Conservation (phyloP, 371 early-diverging fungal genomes). For the Chytridiales sp. region DNA sequence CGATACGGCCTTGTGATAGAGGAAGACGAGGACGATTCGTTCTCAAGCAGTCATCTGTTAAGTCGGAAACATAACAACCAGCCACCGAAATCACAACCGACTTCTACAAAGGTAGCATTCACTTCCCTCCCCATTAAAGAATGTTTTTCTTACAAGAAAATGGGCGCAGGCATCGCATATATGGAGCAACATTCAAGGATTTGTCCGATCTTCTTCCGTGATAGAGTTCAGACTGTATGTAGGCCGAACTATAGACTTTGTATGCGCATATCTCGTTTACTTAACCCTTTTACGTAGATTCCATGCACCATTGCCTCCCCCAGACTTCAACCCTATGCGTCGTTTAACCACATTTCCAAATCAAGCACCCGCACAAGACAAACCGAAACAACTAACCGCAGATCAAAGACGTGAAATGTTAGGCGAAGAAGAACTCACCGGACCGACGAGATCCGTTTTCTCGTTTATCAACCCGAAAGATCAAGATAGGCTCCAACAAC, state of each 20-base stretch:
- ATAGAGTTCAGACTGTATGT: too few species aligned
- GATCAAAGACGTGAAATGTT: conserved; percentile 66
- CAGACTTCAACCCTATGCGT: conserved; percentile 14
- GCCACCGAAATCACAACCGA: conserved; percentile 2
- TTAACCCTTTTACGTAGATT: too few species aligned
- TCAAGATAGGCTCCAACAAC: conserved; percentile 63
- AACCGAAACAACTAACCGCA: conserved; percentile 35
- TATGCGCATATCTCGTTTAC: too few species aligned
- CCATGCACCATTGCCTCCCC: conserved; percentile 30
- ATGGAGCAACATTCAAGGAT: too few species aligned
- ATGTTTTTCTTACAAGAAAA: too few species aligned
- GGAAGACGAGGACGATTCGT: conserved; percentile 43
- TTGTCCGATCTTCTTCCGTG: too few species aligned
- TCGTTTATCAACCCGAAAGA: conserved; percentile 66
- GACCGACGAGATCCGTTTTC: conserved; percentile 72
- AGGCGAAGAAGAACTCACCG: conserved; percentile 69
- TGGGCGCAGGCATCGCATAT: too few species aligned
- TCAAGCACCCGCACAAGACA: background rate
- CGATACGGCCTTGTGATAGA: conserved; percentile 32
- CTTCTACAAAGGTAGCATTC: conserved; percentile 8
- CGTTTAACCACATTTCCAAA: background rate
- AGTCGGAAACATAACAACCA: conserved; percentile 1
- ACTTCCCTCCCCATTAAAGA: too few species aligned
- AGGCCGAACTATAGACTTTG: too few species aligned
- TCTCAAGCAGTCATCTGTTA: too few species aligned